phyloP scores from a whole-genome alignment of 306 rosid genomes.

The Sophora flavescens region DNA sequence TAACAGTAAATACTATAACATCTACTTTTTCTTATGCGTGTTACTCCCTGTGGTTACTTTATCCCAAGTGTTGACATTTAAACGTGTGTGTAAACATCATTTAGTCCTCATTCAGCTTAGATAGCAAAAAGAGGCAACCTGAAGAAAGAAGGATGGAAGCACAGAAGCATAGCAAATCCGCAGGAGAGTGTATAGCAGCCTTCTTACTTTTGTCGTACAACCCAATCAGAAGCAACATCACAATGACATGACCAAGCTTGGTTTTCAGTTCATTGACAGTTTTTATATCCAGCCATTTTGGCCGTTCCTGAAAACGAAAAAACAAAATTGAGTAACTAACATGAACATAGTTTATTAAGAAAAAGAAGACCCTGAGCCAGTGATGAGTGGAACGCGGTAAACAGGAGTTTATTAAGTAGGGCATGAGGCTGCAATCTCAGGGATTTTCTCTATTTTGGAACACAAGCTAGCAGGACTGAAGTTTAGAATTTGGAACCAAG shows the following conservation, averaged over 20 bases:
- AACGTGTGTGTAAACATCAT: slow-evolving; percentile 17
- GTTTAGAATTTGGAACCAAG: slow-evolving; percentile 6
- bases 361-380: slow-evolving; percentile 1
- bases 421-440: slow-evolving; percentile 1
- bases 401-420: not conserved
- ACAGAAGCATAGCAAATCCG: slow-evolving; percentile 89
- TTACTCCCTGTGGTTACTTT: slow-evolving; percentile 25
- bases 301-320: slow-evolving; percentile 70
- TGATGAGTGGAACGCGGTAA: not conserved
- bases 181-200: slow-evolving; percentile 70
- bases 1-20: slow-evolving; percentile 14
- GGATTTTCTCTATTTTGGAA: not conserved
- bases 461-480: not conserved
- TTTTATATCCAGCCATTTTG: slow-evolving; percentile 78
- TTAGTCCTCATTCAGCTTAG: slow-evolving; percentile 67
- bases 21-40: not conserved
- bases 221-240: slow-evolving; percentile 95
- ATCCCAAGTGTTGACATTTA: not conserved
- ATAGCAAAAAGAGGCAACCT: slow-evolving; percentile 73
- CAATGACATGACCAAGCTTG: slow-evolving; percentile 93
- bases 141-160: slow-evolving; percentile 86
- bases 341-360: not conserved
- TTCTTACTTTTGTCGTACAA: slow-evolving; percentile 84
- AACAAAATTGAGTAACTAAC: slow-evolving; percentile 26
- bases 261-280: slow-evolving; percentile 89